phyloP scores from a whole-genome alignment of 208 protist genomes.

The Acanthamoeba castellanii region DNA sequence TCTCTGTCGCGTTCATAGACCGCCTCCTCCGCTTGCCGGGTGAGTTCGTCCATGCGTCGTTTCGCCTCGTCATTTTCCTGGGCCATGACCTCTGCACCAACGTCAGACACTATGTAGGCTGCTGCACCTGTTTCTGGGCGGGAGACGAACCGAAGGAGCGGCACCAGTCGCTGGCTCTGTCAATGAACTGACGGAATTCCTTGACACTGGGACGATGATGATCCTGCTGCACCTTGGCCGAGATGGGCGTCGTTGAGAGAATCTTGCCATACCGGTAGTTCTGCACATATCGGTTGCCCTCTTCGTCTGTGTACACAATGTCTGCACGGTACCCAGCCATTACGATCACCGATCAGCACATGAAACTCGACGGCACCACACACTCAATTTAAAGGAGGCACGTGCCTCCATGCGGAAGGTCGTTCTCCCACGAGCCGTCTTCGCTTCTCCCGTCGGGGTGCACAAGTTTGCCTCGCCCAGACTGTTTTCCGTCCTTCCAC shows the following conservation, averaged over 20 bases:
- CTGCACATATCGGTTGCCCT: not conserved
- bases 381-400: not conserved
- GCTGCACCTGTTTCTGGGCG: no score
- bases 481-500: slow-evolving; percentile 6
- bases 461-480: not conserved
- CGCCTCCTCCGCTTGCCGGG: not conserved
- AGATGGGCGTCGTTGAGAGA: not conserved
- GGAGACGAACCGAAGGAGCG: not conserved
- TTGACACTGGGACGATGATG: not conserved
- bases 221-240: not conserved
- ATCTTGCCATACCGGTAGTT: slow-evolving; percentile 5
- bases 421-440: slow-evolving; percentile 19
- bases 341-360: not conserved
- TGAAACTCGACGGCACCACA: not conserved
- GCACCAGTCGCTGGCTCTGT: not conserved
- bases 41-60: not conserved
- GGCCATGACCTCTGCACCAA: not conserved
- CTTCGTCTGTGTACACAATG: not conserved
- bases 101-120: no score
- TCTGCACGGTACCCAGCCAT: not conserved
- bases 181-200: not conserved
- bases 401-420: not conserved
- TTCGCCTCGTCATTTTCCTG: not conserved
- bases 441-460: not conserved
- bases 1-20: not conserved